phyloP scores from a whole-genome alignment of 345 rosid genomes.

The Raphanus raphanistrum region DNA sequence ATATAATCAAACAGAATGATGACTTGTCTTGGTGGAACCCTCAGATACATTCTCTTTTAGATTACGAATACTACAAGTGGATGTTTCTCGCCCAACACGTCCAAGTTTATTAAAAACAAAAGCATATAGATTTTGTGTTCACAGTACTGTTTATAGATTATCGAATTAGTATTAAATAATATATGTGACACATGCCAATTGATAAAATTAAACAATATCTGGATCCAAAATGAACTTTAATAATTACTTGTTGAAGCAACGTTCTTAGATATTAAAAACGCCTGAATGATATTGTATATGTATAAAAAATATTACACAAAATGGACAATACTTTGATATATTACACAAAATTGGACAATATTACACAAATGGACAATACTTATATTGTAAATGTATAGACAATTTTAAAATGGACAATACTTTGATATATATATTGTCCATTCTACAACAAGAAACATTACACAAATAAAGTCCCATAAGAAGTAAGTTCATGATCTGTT shows the following conservation, averaged over 20 bases:
- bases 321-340: too few relatives aligned
- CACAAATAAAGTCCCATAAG: constrained; percentile 3
- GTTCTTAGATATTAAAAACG: not conserved
- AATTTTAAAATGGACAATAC: not conserved
- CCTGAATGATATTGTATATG: too few relatives aligned
- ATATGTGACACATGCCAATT: constrained; percentile 1
- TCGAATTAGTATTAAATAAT: not conserved
- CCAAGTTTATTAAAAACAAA: constrained; percentile 24
- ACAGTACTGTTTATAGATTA: not conserved
- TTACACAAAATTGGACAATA: too few relatives aligned
- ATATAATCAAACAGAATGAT: constrained; percentile 17
- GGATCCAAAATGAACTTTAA: not conserved
- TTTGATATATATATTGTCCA: not conserved
- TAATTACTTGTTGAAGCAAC: not conserved
- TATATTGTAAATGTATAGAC: not conserved
- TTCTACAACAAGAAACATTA: not conserved
- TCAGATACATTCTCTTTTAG: constrained; percentile 27
- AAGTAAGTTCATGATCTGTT: constrained; percentile 1
- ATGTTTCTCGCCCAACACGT: constrained; percentile 29
- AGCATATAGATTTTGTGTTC: constrained; percentile 9
- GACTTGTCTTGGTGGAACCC: constrained; percentile 22
- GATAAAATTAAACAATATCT: not conserved
- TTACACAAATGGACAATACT: too few relatives aligned
- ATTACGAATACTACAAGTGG: constrained; percentile 33
- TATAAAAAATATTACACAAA: too few relatives aligned